These are phyloP conservation scores for Penicillium lividum DNA, from an alignment of 495 filamentous ascomycete genomes.

Conservation along the genomic window DNA sequence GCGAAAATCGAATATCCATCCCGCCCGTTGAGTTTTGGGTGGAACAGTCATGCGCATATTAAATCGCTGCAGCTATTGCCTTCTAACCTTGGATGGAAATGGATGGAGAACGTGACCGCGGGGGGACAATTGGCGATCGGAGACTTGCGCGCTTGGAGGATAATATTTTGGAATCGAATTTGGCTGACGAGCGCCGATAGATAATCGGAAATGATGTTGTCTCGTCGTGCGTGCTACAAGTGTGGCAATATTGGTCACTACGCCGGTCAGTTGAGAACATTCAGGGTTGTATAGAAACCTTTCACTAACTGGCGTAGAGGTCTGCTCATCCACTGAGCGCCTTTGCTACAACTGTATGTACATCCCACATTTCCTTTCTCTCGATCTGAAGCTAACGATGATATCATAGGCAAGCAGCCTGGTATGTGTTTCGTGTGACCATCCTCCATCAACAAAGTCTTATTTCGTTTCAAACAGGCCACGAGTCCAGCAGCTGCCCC, in stretches of 20 bases:
- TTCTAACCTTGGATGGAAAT: background rate
- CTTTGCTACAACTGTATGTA: constrained; percentile 98
- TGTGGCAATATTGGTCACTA: constrained; percentile 99
- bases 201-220: constrained; percentile 79
- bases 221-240: constrained; percentile 99
- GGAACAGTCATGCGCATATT: background rate
- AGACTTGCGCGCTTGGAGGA: background rate
- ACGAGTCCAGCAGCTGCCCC: constrained; percentile 97
- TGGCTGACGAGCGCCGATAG: background rate
- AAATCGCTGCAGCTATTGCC: background rate
- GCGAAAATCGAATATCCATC: background rate
- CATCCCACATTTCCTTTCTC: constrained; percentile 13
- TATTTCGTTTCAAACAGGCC: constrained; percentile 60
- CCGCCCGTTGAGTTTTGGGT: background rate
- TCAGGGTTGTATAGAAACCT: background rate
- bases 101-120: background rate
- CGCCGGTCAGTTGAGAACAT: constrained; percentile 59
- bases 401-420: constrained; percentile 72
- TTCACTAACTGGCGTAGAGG: constrained; percentile 57
- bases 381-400: constrained; percentile 29
- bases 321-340: constrained; percentile 93
- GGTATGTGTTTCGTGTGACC: constrained; percentile 51
- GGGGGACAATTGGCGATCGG: background rate
- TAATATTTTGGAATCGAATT: background rate
- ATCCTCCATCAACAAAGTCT: constrained; percentile 29